Base-by-base conservation (phyloP, 164 flowering plant genomes). In the Vitis labrusca region DNA sequence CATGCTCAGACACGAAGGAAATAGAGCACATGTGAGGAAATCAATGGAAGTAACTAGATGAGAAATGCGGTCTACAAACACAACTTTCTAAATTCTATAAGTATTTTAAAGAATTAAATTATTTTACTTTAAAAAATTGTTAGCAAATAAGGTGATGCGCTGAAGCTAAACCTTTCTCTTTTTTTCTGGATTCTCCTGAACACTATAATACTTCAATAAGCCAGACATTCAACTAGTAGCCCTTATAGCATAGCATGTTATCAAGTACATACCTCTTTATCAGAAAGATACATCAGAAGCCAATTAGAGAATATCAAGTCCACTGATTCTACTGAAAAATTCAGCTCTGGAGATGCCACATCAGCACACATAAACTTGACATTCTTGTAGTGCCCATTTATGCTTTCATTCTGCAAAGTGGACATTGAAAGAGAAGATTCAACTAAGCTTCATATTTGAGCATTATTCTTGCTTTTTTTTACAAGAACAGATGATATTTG, bases 261-360 rank as follows among this genome's bases (percentile, higher is more conserved):
- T 17, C 27, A 10, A 47, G 15, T n/a, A 61, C 52, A 70, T 67
- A 93, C 99, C 98, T 95, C 99, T 51, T 78, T 67, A 66, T 95
- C 97, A 15, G 97, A 85, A 37, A 95, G 97, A 84, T 93, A 93
- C 99, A 95, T 93, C 49, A 95, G 82, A 49, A 93, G 83, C 93
- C 97, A 91, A 77, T 95, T 95, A 17, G 98, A 91, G 79, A 95
- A 93, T 73, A 95, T 84, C 75, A 95, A 49, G 71, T 95, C 99
- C 66, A 93, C 56, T 3, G 99, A 95, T 56, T 77, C 89, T 13
- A 85, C 76, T 17, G 88, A 37, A 54, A 95, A 77, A 9, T 80
- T 79, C 79, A 93, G 74, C 19, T 86, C 89, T 8, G 90, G 91
- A 49, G 97, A 91, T 62, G 97, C 84, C 51, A 91, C 98, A 79